These are phyloP conservation scores for Lachnellula cervina DNA, from an alignment of 2,329 filamentous ascomycete species.

Conservation along the genomic window DNA sequence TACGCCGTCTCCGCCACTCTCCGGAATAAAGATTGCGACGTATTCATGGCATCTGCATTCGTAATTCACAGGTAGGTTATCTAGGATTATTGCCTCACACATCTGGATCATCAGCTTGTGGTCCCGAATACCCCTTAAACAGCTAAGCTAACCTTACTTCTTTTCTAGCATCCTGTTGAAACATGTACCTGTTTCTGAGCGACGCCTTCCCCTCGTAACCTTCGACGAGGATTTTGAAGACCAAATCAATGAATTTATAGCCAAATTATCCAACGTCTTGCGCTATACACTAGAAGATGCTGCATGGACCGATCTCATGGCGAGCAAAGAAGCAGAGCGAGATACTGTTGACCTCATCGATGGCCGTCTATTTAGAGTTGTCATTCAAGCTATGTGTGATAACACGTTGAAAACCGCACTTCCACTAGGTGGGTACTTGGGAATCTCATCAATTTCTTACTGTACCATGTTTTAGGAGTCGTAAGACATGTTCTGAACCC, in stretches of 20 bases:
- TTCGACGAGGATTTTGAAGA: slow-evolving; percentile 30
- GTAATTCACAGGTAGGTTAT: slow-evolving; percentile 34
- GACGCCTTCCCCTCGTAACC: slow-evolving; percentile 32
- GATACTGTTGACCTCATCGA: slow-evolving; percentile 53
- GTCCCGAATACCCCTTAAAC: no score
- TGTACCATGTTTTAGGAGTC: no score
- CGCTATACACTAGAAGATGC: slow-evolving; percentile 33
- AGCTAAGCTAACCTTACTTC: no score
- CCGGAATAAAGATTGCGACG: slow-evolving; percentile 24
- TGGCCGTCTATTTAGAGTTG: slow-evolving; percentile 40
- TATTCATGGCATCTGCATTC: slow-evolving; percentile 34
- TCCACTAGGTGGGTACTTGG: slow-evolving; percentile 1
- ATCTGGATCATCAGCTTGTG: no score
- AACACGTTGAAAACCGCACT: slow-evolving; percentile 15
- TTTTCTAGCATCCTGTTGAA: slow-evolving; percentile 32
- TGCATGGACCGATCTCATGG: slow-evolving; percentile 21
- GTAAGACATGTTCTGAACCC: no score
- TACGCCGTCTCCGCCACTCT: slow-evolving; percentile 31
- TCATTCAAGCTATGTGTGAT: slow-evolving; percentile 27
- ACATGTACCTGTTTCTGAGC: slow-evolving; percentile 37
- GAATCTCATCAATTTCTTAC: no score
- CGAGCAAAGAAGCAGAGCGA: slow-evolving; percentile 28
- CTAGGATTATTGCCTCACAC: no score
- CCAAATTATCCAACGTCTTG: slow-evolving; percentile 33
- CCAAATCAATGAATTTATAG: slow-evolving; percentile 36